Evolutionary conservation across 352 stramenopile species (phyloP).

Genomic region (Phytophthora vignae): DNA sequence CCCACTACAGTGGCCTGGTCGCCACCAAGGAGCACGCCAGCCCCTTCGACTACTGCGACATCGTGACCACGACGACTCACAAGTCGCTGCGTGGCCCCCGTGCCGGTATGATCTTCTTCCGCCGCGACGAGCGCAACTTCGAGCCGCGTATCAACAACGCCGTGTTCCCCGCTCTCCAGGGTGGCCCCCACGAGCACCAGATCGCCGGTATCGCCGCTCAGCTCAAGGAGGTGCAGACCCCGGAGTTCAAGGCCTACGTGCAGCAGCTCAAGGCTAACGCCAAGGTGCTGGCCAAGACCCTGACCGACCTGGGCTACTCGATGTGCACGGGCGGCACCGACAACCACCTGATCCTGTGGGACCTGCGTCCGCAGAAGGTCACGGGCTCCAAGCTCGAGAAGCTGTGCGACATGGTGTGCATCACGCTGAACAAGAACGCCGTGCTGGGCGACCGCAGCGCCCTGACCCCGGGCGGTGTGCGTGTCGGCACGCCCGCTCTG

Average conservation of each 20-base stretch:
- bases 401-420: conserved; percentile 96
- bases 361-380: conserved; percentile 95
- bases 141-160: conserved; percentile 97
- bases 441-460: conserved; percentile 97
- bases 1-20: conserved; percentile 98
- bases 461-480: conserved; percentile 95
- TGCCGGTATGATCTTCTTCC: conserved; percentile 99
- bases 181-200: conserved; percentile 98
- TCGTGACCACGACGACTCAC: conserved; percentile 99
- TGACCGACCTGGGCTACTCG: conserved; percentile 95
- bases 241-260: conserved; percentile 98
- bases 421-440: conserved; percentile 99
- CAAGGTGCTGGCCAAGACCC: conserved; percentile 90
- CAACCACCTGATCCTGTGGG: conserved; percentile 99
- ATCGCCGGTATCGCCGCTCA: conserved; percentile 99
- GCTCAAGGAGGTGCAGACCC: conserved; percentile 97
- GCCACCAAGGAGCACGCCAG: conserved; percentile 94
- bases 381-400: conserved; percentile 99
- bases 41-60: conserved; percentile 98
- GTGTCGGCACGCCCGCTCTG: conserved; percentile 96
- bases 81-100: conserved; percentile 98
- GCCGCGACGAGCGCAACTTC: conserved; percentile 95
- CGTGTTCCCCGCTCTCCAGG: conserved; percentile 99
- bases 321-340: conserved; percentile 98
- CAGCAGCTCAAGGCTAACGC: conserved; percentile 96